Conservation (phyloP, 805 yeast genomes). For the Komagataella mondaviorum region DNA sequence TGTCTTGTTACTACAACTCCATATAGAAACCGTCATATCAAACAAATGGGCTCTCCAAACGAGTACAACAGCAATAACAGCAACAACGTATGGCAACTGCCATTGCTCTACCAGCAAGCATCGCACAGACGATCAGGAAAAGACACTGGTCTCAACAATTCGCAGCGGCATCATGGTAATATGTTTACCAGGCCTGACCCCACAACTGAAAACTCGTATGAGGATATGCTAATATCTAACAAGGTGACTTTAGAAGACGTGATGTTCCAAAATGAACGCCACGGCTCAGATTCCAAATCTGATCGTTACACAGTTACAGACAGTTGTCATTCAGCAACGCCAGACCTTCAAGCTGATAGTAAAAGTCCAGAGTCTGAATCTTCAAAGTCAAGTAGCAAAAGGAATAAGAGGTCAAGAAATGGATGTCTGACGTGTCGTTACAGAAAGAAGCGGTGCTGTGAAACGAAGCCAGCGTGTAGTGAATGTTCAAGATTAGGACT, state of each 20-base stretch:
- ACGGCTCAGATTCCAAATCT: background rate
- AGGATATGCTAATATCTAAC: background rate
- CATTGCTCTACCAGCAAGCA: background rate
- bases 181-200: background rate
- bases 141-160: background rate
- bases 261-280: background rate
- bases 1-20: background rate
- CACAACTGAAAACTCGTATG: background rate
- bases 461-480: slow-evolving; percentile 47
- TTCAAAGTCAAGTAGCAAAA: slow-evolving; percentile 3
- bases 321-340: background rate
- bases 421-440: slow-evolving; percentile 74
- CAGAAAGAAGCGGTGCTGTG: slow-evolving; percentile 71
- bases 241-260: background rate
- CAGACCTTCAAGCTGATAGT: background rate
- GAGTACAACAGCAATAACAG: background rate
- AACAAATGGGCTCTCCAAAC: background rate
- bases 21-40: background rate
- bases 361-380: background rate
- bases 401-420: slow-evolving; percentile 42
- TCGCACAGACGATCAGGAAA: background rate
- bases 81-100: background rate
- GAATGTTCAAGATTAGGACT: slow-evolving; percentile 57
- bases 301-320: background rate
- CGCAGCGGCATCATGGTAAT: background rate